Percentiles rank a stretch among this genome's conserved stretches.
These are phyloP conservation scores for Ustilago sp. DNA, from an alignment of 1,284 basidiomycete genomes.

Conservation along the genomic window DNA sequence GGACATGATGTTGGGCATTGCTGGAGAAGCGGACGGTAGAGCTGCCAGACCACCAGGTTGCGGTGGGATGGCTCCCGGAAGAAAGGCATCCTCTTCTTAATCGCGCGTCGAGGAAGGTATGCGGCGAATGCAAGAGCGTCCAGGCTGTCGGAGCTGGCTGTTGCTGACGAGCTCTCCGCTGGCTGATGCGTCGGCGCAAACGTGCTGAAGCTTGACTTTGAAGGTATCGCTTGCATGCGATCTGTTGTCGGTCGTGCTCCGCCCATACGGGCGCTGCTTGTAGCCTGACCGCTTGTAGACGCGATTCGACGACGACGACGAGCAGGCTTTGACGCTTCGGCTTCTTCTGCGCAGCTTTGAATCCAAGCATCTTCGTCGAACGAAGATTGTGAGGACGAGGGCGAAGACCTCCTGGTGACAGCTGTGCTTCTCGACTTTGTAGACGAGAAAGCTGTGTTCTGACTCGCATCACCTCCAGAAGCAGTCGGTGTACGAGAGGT, in stretches of 20 bases:
- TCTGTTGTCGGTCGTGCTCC: constrained; percentile 2
- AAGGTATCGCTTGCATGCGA: constrained; percentile 21
- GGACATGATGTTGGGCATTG: constrained; percentile 26
- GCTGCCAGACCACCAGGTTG: constrained; percentile 34
- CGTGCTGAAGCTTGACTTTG: constrained; percentile 26
- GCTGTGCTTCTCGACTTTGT: constrained; percentile 20
- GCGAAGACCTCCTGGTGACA: neutral
- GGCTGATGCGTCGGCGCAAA: neutral
- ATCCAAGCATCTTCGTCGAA: constrained; percentile 48
- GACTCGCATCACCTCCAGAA: constrained; percentile 1
- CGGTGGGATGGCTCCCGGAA: constrained; percentile 42
- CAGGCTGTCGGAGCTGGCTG: neutral
- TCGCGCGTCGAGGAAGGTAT: constrained; percentile 22
- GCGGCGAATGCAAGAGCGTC: constrained; percentile 5
- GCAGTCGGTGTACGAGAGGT: constrained; percentile 12
- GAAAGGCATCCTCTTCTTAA: constrained; percentile 41
- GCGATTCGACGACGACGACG: constrained; percentile 13
- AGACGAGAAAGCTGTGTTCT: constrained; percentile 9
- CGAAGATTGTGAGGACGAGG: neutral
- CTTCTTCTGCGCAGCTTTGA: constrained; percentile 46
- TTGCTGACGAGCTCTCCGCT: neutral
- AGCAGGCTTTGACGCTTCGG: constrained; percentile 13
- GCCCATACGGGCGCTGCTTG: constrained; percentile 12
- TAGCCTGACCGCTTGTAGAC: neutral
- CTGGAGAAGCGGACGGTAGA: constrained; percentile 56